Base-by-base conservation (phyloP, 1,284 basidiomycete genomes). In the Ustilago shanxiensis region DNA sequence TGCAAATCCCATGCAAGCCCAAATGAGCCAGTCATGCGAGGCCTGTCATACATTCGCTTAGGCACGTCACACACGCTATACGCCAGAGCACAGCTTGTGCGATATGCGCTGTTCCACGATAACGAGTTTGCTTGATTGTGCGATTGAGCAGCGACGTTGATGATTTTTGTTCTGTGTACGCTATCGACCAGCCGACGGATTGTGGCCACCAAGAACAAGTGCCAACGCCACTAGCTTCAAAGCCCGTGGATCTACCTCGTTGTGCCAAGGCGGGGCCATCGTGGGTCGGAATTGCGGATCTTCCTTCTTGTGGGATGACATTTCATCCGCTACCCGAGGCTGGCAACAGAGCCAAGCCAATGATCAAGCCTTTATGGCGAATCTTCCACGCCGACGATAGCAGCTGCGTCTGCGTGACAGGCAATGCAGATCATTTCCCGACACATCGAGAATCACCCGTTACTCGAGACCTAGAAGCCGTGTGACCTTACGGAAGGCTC, bases 371-470 rank as follows among this genome's bases (percentile, higher is more conserved):
- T n/a, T 18, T 10, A 44, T 44, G 20, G 20, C 41, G 20, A n/a
- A 44, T n/a, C 41, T 44, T 20, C 39, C 39, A 41, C 18, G 18
- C 13, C 16, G 39, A 14, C 13, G 39, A 14, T 41, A 41, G 39
- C n/a, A 3, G 44, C 8, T 45, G 44, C 44, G 8, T 20, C 18
- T 22, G 44, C 44, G 22, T 45, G n/a, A 45, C n/a, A 45, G n/a
- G 10, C 3, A 7, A 22, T 22, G n/a, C 18, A 45, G n/a, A 22
- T 2, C 22, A n/a, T 45, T 45, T 45, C n/a, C 44, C n/a, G 44
- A 45, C 44, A 45, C 44, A 45, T n/a, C 44, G 44, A 45, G 44
- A 22, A 45, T 45, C 44, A 45, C 3, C 44, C 44, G 14, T n/a
- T 37, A 11, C 9, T 37, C 35, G 6, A 37, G 3, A 37, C 35